These are phyloP conservation scores for Sphenostylis stenocarpa DNA, from an alignment of 306 rosid genomes.

Conservation along the genomic window DNA sequence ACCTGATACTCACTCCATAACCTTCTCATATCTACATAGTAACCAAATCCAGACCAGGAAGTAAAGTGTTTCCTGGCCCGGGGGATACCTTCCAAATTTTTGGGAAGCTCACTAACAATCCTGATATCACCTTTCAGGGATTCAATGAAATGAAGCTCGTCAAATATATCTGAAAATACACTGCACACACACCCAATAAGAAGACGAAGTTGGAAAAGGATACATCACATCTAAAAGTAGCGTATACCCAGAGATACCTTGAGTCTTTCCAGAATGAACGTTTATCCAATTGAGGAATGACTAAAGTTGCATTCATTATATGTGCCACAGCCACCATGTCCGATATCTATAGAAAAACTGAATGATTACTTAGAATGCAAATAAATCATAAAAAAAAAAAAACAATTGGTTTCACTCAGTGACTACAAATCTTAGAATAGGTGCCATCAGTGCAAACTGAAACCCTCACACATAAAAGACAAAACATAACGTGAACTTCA, in stretches of 20 bases:
- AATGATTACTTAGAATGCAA: slow-evolving; percentile 1
- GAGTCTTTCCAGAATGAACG: slow-evolving; percentile 94
- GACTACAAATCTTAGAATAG: slow-evolving; percentile 22
- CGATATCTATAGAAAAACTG: slow-evolving; percentile 60
- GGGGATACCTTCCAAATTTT: slow-evolving; percentile 63
- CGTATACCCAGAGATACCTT: slow-evolving; percentile 48
- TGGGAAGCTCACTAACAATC: slow-evolving; percentile 74
- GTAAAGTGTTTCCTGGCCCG: slow-evolving; percentile 90
- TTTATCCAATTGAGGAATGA: slow-evolving; percentile 86
- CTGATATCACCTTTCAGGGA: slow-evolving; percentile 67
- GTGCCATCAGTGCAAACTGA: slow-evolving; percentile 20
- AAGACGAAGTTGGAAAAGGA: slow-evolving; percentile 20
- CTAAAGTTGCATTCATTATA: slow-evolving; percentile 87
- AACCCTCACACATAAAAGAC: slow-evolving; percentile 6
- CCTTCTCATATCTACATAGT: slow-evolving; percentile 75
- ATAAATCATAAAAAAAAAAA: neutral
- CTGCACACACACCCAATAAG: slow-evolving; percentile 45
- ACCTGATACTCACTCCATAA: slow-evolving; percentile 90
- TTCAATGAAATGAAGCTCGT: slow-evolving; percentile 78
- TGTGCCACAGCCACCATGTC: slow-evolving; percentile 96
- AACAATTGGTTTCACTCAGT: slow-evolving; percentile 25
- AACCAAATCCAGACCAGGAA: slow-evolving; percentile 74
- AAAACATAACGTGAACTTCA: neutral
- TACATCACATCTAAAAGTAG: slow-evolving; percentile 3
- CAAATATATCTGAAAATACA: slow-evolving; percentile 84